A percentile compares a stretch with the other conserved stretches of the same genome.
These are phyloP conservation scores for Lophiotrema nucula DNA, from an alignment of 495 filamentous ascomycete species.

Conservation along the genomic window DNA sequence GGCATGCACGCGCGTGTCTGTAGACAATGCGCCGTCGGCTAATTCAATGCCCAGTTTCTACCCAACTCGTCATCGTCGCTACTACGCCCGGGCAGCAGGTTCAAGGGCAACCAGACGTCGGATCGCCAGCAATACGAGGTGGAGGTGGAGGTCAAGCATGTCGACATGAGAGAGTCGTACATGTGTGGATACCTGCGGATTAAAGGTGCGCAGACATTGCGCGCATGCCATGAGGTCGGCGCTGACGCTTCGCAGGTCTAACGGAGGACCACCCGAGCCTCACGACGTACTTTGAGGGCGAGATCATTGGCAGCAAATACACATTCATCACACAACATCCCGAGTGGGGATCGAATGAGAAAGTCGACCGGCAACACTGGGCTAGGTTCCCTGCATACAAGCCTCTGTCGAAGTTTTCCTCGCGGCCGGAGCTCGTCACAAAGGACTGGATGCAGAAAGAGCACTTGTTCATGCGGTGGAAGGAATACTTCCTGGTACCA, in stretches of 20 bases:
- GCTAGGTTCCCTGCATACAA: conserved; percentile 82
- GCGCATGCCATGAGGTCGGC: no score
- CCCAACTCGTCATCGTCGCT: conserved; percentile 72
- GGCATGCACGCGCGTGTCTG: not conserved
- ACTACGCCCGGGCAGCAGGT: conserved; percentile 83
- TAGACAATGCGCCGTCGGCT: conserved; percentile 7
- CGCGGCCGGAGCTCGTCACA: conserved; percentile 70
- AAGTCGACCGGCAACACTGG: conserved; percentile 94
- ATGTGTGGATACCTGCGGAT: conserved; percentile 95
- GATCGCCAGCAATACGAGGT: conserved; percentile 90
- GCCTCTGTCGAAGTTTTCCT: conserved; percentile 72
- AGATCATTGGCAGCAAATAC: conserved; percentile 95
- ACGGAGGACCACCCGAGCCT: conserved; percentile 94
- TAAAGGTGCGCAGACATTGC: conserved; percentile 75
- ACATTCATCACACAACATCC: conserved; percentile 87
- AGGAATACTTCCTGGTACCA: conserved; percentile 96
- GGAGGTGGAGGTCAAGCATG: conserved; percentile 93
- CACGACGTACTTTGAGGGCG: conserved; percentile 97
- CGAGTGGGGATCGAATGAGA: conserved; percentile 88
- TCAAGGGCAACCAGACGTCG: conserved; percentile 86
- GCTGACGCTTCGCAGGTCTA: conserved; percentile 61
- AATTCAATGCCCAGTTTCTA: conserved; percentile 48
- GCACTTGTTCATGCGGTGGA: conserved; percentile 99
- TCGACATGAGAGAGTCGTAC: conserved; percentile 92
- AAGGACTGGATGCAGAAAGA: conserved; percentile 71